Base-by-base conservation (phyloP, 495 filamentous ascomycete species). In the Tuber indicum region DNA sequence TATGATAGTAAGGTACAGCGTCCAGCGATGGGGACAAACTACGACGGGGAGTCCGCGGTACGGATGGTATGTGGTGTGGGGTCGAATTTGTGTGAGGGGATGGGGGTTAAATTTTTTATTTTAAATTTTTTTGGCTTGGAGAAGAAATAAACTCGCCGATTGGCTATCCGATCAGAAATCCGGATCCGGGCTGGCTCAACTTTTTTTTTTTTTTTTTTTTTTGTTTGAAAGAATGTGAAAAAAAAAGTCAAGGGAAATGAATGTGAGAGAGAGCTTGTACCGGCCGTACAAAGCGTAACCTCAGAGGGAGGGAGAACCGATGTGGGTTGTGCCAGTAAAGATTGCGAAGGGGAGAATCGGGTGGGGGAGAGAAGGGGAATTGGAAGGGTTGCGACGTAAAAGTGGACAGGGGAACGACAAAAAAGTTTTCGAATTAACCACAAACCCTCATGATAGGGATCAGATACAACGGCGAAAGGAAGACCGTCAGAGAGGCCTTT, bases 311-410 rank as follows among this genome's bases (percentile, higher is more conserved):
- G 26, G 32, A 36, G 58, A 36, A 36, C 32, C 1, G 58, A 26
- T 8, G 58, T 66, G 58, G 58, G 58, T 66, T 36, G 58, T 66
- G 58, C 58, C 14, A 66, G 58, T 14, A 14, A 66, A 36, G 58
- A 66, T 17, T 66, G 58, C 1, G 26, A 66, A 66, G 58, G 58
- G 41, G 70, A 47, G 39, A 41, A 36, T 16, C 71, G 62, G 58
- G 41, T 76, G 58, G 72, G 39, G 32, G 62, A 17, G 39, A 21
- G 76, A 69, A 71, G 47, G 76, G n/a, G 73, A 78, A 75, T 47
- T 47, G 62, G 36, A 70, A 62, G 72, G 74, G 44, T 42, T 70
- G 39, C 26, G 62, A 43, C 36, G 44, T 42, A 47, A 71, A 36
- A 6, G 44, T 32, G 36, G 26, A 70, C 41, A 49, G 42, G n/a